phyloP scores from a whole-genome alignment of 495 filamentous ascomycete species.

The Xylaria palmicola region DNA sequence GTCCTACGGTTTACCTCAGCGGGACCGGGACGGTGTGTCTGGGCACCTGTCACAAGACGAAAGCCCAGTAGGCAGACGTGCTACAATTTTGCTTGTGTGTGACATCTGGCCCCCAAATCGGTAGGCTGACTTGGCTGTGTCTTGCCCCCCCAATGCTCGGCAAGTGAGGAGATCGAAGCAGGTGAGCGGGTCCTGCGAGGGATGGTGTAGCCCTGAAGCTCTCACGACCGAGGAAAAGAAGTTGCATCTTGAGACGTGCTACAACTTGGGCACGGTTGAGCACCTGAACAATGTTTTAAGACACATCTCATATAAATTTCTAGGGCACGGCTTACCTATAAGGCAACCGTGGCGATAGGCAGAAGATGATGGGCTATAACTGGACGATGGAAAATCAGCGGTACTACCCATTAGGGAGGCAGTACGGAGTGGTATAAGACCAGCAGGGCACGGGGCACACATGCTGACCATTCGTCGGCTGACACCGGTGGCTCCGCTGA shows the following conservation, averaged over 20 bases:
- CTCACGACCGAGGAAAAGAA: neutral
- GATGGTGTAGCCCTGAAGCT: neutral
- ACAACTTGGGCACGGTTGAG: neutral
- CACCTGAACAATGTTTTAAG: neutral
- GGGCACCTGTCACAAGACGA: slow-evolving; percentile 7
- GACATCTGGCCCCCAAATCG: neutral
- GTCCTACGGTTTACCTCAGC: neutral
- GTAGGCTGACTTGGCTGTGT: slow-evolving; percentile 1
- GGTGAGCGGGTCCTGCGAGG: slow-evolving; percentile 7
- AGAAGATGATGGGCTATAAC: no score
- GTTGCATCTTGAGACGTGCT: neutral
- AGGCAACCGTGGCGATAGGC: no score
- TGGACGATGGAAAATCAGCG: no score
- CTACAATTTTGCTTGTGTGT: neutral
- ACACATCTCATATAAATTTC: no score
- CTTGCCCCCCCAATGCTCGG: neutral
- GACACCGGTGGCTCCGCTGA: neutral
- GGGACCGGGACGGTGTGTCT: neutral
- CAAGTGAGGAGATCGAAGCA: neutral
- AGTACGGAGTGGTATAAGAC: neutral
- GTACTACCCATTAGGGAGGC: no score
- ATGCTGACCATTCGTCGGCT: neutral
- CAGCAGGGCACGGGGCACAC: no score
- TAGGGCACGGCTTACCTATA: no score
- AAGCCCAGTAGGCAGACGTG: slow-evolving; percentile 4